A percentile compares a stretch with the other conserved stretches of the same genome.
Conservation (phyloP, 768 basidiomycete species). For the Lyophyllum decastes region DNA sequence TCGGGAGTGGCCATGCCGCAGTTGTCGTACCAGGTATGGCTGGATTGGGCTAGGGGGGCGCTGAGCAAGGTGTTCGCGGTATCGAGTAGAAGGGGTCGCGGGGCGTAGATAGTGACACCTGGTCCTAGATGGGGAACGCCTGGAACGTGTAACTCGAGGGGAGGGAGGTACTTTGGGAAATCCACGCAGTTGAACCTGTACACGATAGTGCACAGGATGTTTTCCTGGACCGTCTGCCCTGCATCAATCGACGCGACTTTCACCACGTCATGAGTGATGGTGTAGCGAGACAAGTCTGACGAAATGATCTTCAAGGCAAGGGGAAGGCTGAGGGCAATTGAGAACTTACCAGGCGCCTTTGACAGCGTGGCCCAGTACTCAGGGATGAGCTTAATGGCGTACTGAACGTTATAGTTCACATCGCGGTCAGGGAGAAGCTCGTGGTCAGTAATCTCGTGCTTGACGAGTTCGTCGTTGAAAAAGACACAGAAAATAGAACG, state of each 20-base stretch:
- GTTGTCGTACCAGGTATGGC: conserved; percentile 8
- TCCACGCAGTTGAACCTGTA: conserved; percentile 13
- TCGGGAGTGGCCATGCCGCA: neutral
- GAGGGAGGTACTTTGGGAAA: neutral
- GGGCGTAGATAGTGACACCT: conserved; percentile 3
- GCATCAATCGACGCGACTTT: conserved; percentile 6
- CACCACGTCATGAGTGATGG: conserved; percentile 24
- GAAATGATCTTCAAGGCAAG: neutral
- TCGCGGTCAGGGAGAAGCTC: conserved; percentile 7
- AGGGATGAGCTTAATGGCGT: conserved; percentile 23
- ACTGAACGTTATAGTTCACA: conserved; percentile 4
- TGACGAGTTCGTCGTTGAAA: conserved; percentile 19
- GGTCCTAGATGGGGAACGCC: neutral
- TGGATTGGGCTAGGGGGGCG: neutral
- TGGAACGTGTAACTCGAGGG: neutral
- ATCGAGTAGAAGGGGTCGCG: conserved; percentile 14
- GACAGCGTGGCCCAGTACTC: conserved; percentile 26
- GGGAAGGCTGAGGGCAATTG: neutral
- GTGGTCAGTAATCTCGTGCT: conserved; percentile 25
- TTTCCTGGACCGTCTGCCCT: conserved; percentile 13
- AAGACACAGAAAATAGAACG: conserved; percentile 26
- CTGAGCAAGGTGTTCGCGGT: conserved; percentile 15
- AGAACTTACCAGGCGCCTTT: conserved; percentile 18
- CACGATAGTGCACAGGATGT: conserved; percentile 15
- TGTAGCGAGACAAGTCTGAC: conserved; percentile 23